Percentiles rank a stretch among this genome's conserved stretches.
Conservation (phyloP, 2,329 filamentous ascomycete genomes). For the Fusarium pininemorale region DNA sequence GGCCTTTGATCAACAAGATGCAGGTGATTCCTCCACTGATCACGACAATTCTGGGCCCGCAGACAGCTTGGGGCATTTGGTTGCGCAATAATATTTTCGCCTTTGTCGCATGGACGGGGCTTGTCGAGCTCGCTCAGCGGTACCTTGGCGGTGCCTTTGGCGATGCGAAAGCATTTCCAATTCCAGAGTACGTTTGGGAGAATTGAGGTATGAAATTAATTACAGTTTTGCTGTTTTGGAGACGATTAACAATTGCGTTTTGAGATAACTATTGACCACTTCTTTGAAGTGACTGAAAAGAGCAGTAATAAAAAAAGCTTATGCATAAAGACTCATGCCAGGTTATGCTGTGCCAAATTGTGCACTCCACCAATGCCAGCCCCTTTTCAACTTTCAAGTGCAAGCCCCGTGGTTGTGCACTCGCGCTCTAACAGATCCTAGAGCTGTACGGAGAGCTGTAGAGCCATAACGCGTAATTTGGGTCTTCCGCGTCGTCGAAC, state of each 20-base stretch:
- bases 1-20: conserved; percentile 52
- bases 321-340: no score
- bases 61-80: conserved; percentile 56
- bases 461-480: neutral
- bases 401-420: neutral
- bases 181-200: conserved; percentile 50
- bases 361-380: neutral
- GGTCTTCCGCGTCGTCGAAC: accelerated
- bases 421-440: neutral
- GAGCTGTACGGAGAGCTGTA: neutral
- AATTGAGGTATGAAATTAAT: neutral
- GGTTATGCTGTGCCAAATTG: neutral
- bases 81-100: conserved; percentile 54
- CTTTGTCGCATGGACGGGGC: conserved; percentile 50
- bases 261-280: no score
- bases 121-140: conserved; percentile 42
- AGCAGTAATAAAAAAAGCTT: no score
- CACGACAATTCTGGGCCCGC: conserved; percentile 52
- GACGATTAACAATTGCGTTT: no score
- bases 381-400: neutral
- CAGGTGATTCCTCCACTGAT: conserved; percentile 47
- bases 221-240: no score
- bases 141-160: conserved; percentile 41
- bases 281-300: no score
- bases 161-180: conserved; percentile 40